Percentiles rank a stretch among this genome's conserved stretches.
Conservation (phyloP, 2,329 filamentous ascomycete genomes). For the Arthrobotrys entomopaga region DNA sequence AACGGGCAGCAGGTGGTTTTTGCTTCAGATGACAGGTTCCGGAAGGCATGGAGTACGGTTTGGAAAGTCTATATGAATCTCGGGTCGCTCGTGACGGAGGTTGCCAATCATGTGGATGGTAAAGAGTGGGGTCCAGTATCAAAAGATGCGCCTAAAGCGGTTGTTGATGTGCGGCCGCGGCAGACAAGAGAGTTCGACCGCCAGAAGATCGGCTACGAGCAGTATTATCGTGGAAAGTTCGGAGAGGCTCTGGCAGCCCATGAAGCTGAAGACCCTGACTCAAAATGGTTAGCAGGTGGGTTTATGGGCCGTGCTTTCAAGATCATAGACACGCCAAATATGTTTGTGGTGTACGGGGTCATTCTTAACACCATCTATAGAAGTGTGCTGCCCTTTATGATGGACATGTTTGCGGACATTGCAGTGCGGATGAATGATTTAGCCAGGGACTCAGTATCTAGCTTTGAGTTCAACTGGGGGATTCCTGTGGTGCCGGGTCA, state of each 20-base stretch:
- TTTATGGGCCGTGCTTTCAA: constrained; percentile 4
- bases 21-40: constrained; percentile 15
- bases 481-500: constrained; percentile 8
- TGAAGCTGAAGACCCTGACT: constrained; percentile 2
- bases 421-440: constrained; percentile 21
- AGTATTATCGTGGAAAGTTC: constrained; percentile 29
- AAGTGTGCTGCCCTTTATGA: constrained; percentile 24
- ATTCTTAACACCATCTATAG: constrained; percentile 13
- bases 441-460: constrained; percentile 5
- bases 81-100: neutral
- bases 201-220: constrained; percentile 7
- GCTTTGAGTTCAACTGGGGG: constrained; percentile 11
- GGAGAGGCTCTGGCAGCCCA: neutral
- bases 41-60: constrained; percentile 11
- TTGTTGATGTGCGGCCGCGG: constrained; percentile 2
- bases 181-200: constrained; percentile 24
- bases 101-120: neutral
- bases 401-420: constrained; percentile 49
- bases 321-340: constrained; percentile 6
- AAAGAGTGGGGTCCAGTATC: neutral
- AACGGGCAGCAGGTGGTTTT: constrained; percentile 14
- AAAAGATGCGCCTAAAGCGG: neutral
- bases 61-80: constrained; percentile 19
- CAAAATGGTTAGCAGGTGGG: neutral
- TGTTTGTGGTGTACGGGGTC: constrained; percentile 17